Evolutionary conservation across 805 yeast species (phyloP), one percentile per base, ranked within the genome.

Genomic region (Sugiyamaella marilandica): DNA sequence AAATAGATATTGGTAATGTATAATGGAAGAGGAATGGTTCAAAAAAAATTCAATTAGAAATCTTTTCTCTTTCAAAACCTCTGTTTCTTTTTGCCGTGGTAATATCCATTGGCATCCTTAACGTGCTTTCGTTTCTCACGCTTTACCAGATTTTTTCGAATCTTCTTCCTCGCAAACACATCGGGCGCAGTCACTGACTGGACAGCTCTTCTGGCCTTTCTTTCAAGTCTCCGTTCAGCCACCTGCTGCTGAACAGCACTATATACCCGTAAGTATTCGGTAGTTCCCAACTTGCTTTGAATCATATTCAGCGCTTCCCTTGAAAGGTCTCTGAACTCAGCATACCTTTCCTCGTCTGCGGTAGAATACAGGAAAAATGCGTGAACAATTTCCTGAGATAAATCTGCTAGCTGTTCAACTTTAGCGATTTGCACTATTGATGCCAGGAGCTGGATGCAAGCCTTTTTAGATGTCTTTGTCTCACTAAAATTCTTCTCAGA

Each of bases 161-260:
- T 64, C 70, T 85, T 87, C 67, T 87, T 80, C 59, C 77, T 79
- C 1, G 96, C 94, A n/a, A 88, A 84, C 41, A 79, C 70, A 13
- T 85, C 96, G 0, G 98, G 98, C 2, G 85, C 86, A 18, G 76
- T 78, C 10, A 91, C 75, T 2, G 89, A 85, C 65, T 88, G 70
- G 54, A 85, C 83, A 0, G 95, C 85, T 53, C 90, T 76, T 64
- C 83, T 84, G 0, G 86, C 78, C 64, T 77, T 82, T 69, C 97
- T 81, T 47, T 88, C 95, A 54, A 78, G 77, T 62, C 97, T 79
- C 67, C 88, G 80, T 34, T 73, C 72, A 29, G 68, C 70, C 21
- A 91, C 84, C 14, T 62, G 62, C 57, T 77, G 80, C 64, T 82
- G 81, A n/a, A 89, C 94, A 44, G 72, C 72, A 1, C 86, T 72